Evolutionary conservation across 768 basidiomycete species (phyloP).

Genomic region (Suillus clintonianus): DNA sequence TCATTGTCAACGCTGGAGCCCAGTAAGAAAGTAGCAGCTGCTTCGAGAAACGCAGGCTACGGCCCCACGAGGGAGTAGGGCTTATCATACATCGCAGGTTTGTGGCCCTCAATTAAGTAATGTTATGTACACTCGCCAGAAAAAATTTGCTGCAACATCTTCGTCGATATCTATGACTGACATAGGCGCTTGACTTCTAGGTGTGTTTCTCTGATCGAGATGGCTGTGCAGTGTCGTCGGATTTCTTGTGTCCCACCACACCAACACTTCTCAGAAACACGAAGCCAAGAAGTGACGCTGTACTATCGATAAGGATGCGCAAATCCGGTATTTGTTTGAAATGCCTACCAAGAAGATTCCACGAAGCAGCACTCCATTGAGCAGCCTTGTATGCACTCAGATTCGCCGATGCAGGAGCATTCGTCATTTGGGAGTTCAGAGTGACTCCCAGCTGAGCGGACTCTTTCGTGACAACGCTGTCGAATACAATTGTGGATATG

Average conservation of each 20-base stretch:
- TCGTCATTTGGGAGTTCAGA: constrained; percentile 21
- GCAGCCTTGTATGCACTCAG: constrained; percentile 57
- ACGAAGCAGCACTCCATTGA: constrained; percentile 60
- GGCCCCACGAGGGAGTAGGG: no score
- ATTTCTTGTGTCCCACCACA: constrained; percentile 31
- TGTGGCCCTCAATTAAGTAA: neutral
- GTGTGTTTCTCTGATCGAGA: neutral
- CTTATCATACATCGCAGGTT: neutral
- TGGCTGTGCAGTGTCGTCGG: neutral
- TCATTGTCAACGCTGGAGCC: neutral
- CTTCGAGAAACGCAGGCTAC: neutral
- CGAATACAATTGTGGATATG: constrained; percentile 64
- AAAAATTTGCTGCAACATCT: neutral
- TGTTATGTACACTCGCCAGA: no score
- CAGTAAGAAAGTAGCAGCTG: neutral
- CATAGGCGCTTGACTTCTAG: neutral
- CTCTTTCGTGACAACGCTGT: constrained; percentile 42
- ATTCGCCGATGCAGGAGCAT: constrained; percentile 33
- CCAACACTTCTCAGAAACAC: constrained; percentile 36
- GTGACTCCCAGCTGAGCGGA: constrained; percentile 29
- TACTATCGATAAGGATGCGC: neutral
- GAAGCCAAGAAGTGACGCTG: constrained; percentile 22
- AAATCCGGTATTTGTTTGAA: neutral
- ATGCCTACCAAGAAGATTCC: constrained; percentile 53
- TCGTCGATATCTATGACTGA: neutral